Evolutionary conservation across 2,329 filamentous ascomycete species (phyloP), one percentile per base, ranked within the genome.

Genomic region (Colletotrichum tropicale): DNA sequence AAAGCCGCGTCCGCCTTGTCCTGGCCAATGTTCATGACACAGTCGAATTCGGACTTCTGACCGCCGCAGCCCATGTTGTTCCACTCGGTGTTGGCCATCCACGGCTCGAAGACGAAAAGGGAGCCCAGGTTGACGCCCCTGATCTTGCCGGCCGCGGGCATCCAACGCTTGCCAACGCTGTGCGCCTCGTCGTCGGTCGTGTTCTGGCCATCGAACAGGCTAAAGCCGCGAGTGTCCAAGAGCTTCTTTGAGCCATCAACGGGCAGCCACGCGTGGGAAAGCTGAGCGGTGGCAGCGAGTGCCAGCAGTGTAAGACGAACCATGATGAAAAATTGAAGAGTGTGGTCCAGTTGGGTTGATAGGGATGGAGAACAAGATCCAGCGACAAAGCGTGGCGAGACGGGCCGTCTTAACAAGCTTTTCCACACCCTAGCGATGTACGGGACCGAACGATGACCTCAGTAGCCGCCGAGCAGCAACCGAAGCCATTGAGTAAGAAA

Each of bases 91-190:
- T 78, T 77, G 61, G 86, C 86, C 79, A 91, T 88, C 89, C 89
- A 91, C 9, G 88, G 88, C 81, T 91, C 89, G 38, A 87, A 82
- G 69, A 91, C 80, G 78, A 91, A 90, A 28, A 87, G 84, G 1
- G 87, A 86, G 8, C 89, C 89, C 10, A 91, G 81, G 79, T 91
- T 91, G 71, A 91, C 89, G 36, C 89, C 90, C 12, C 89, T 87
- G 67, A 91, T 87, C 79, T 89, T 90, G 68, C 74, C 75, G 10
- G 74, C 70, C 10, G 65, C 74, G n/a, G 65, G 74, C 74, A 66
- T 70, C 74, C 74, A 76, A n/a, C 74, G 74, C 66, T 66, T 70
- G 26, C 32, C 58, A 13, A 75, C 21, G 36, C 55, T 70, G 12
- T 30, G n/a, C 15, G 62, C 16, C 32, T 28, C 71, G 16, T 61